Evolutionary conservation across 306 rosid genomes (phyloP).

Genomic region (Rubus parviflorus): DNA sequence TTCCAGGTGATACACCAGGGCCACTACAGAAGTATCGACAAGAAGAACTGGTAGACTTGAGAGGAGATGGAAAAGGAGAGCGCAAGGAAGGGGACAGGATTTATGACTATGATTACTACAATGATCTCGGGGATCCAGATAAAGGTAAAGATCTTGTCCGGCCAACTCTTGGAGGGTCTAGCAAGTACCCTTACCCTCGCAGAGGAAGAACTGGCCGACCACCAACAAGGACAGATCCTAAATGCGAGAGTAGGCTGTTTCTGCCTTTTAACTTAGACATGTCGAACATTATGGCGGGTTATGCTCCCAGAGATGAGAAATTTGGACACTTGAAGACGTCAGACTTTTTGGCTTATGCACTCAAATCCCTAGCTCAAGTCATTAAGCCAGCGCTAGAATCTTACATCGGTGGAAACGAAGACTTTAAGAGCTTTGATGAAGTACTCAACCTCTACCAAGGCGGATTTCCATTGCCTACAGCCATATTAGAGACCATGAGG

Average conservation of each 20-base stretch:
- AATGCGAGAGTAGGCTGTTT: slow-evolving; percentile 55
- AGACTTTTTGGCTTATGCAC: slow-evolving; percentile 66
- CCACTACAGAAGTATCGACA: slow-evolving; percentile 48
- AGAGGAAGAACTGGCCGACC: slow-evolving; percentile 74
- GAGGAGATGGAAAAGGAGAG: slow-evolving; percentile 69
- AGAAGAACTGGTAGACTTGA: slow-evolving; percentile 50
- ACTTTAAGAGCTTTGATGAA: slow-evolving; percentile 71
- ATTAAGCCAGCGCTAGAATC: slow-evolving; percentile 58
- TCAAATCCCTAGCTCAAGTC: slow-evolving; percentile 61
- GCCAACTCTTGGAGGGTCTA: slow-evolving; percentile 67
- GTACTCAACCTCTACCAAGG: slow-evolving; percentile 67
- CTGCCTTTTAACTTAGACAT: slow-evolving; percentile 49
- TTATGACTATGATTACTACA: slow-evolving; percentile 72
- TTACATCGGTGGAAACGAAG: slow-evolving; percentile 48
- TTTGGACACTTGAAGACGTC: slow-evolving; percentile 81
- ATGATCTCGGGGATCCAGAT: slow-evolving; percentile 63
- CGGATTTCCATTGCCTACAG: slow-evolving; percentile 56
- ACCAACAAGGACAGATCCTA: slow-evolving; percentile 54
- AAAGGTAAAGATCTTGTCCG: slow-evolving; percentile 39
- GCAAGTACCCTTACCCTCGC: slow-evolving; percentile 65
- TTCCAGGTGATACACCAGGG: slow-evolving; percentile 62
- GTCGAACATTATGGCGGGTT: not conserved
- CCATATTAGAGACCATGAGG: slow-evolving; percentile 35
- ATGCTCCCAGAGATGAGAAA: slow-evolving; percentile 79
- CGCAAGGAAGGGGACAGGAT: slow-evolving; percentile 67